Base-by-base conservation (phyloP, 1,284 basidiomycete species). In the Ganoderma resinaceum region DNA sequence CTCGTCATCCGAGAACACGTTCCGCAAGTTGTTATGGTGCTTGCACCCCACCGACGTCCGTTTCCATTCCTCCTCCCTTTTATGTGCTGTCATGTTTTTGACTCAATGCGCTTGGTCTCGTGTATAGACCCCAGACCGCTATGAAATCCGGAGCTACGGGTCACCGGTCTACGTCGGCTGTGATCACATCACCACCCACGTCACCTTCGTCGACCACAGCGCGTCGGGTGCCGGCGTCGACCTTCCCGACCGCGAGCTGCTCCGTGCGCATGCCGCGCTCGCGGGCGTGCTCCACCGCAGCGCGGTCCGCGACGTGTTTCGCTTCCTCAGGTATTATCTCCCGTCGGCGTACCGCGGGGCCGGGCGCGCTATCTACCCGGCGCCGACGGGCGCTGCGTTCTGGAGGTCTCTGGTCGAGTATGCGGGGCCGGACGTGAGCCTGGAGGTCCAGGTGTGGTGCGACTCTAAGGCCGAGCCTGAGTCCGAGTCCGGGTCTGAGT, bases 201-300 rank as follows among this genome's bases (percentile, higher is more conserved):
- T 55, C 52, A 18, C 31, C 14, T 55, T 55, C 52, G 52, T 31
- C 52, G 52, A 55, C 52, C 52, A 55, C 52, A 55, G 52, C 43
- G 20, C 20, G 42, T n/a, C 42, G 20, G 42, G 6, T 18, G n/a
- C 20, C 16, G 43, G 49, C 11, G 49, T 52, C 12, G 49, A 55
- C 11, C 52, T 55, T 2, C 52, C 52, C 31, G 18, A 55, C 31
- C 52, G 29, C 26, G 29, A 20, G 7, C 31, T 53, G 26, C 52
- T 31, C 29, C 14, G 52, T 29, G 26, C 33, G 52, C 52, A 55
- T 8, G 52, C 52, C 8, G 52, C 52, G 52, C 52, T 55, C 29
- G 14, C 52, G 14, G 52, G 52, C 52, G 16, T 55, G 52, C 52
- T 55, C 52, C 29, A 33, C 18, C 52, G 6, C 0, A 55, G 52